These are phyloP conservation scores for Capsicum rhomboideum DNA, from an alignment of 257 asterid species.

Conservation along the genomic window DNA sequence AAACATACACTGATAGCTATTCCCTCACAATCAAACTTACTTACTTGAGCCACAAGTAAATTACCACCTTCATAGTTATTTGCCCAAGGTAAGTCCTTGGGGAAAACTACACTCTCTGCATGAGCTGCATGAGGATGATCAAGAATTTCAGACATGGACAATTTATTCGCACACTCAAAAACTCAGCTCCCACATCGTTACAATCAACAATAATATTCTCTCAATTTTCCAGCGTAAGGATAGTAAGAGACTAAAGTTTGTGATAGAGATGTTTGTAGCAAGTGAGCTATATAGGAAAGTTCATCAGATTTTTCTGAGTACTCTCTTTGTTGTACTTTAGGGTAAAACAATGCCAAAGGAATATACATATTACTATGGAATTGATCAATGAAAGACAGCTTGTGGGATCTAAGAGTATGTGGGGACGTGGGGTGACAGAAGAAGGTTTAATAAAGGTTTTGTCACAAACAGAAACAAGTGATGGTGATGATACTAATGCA, in stretches of 20 bases:
- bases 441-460: too few relatives aligned
- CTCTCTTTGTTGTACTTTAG: not conserved
- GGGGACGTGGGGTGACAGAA: not conserved
- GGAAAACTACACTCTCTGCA: not conserved
- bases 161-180: not conserved
- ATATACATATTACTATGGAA: not conserved
- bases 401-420: not conserved
- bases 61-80: not conserved
- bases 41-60: not conserved
- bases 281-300: not conserved
- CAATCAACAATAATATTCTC: not conserved
- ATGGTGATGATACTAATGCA: too few relatives aligned
- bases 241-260: not conserved
- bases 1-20: not conserved
- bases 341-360: not conserved
- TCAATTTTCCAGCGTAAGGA: slow-evolving; percentile 8
- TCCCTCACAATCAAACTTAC: not conserved
- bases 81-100: not conserved
- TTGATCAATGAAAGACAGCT: not conserved
- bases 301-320: not conserved
- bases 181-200: not conserved
- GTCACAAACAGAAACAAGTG: too few relatives aligned
- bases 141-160: not conserved
- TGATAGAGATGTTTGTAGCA: slow-evolving; percentile 5
- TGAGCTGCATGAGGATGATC: not conserved